Percentiles rank a stretch among this genome's conserved stretches.
These are phyloP conservation scores for Zygotorulaspora florentina DNA, from an alignment of 805 yeast genomes.

Conservation along the genomic window DNA sequence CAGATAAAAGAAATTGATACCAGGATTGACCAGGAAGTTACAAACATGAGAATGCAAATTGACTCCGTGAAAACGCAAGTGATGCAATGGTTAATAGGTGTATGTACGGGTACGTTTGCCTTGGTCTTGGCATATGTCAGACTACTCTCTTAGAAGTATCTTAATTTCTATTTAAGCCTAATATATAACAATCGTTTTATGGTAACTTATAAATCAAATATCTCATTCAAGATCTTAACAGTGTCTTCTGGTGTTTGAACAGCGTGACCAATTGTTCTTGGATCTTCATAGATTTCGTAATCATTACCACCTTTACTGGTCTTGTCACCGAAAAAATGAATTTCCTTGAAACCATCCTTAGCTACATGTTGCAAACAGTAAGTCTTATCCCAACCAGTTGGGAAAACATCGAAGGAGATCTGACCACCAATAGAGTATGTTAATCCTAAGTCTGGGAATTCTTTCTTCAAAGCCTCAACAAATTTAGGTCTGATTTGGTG, in stretches of 20 bases:
- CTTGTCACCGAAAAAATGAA: constrained; percentile 99
- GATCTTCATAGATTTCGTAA: constrained; percentile 89
- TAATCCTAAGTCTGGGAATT: constrained; percentile 77
- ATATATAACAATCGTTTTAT: not conserved
- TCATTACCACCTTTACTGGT: constrained; percentile 97
- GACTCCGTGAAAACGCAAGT: constrained; percentile 95
- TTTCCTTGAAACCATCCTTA: constrained; percentile 74
- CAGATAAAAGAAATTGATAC: constrained; percentile 94
- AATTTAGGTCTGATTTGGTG: constrained; percentile 78
- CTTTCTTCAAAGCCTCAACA: constrained; percentile 78
- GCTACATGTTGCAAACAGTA: constrained; percentile 92
- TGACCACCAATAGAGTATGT: constrained; percentile 99
- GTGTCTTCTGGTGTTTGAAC: constrained; percentile 90
- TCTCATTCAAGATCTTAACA: constrained; percentile 73
- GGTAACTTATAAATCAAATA: constrained; percentile 44
- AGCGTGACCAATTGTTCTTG: constrained; percentile 93
- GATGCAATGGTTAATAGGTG: constrained; percentile 98
- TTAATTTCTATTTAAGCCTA: not conserved
- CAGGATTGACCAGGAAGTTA: constrained; percentile 90
- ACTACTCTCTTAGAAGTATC: constrained; percentile 49
- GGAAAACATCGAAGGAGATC: constrained; percentile 98
- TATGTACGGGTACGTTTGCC: constrained; percentile 96
- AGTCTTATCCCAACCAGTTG: constrained; percentile 99
- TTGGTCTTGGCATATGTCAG: constrained; percentile 88
- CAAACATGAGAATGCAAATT: constrained; percentile 91